phyloP scores from a whole-genome alignment of 768 basidiomycete genomes.

The Tricholoma sp. region DNA sequence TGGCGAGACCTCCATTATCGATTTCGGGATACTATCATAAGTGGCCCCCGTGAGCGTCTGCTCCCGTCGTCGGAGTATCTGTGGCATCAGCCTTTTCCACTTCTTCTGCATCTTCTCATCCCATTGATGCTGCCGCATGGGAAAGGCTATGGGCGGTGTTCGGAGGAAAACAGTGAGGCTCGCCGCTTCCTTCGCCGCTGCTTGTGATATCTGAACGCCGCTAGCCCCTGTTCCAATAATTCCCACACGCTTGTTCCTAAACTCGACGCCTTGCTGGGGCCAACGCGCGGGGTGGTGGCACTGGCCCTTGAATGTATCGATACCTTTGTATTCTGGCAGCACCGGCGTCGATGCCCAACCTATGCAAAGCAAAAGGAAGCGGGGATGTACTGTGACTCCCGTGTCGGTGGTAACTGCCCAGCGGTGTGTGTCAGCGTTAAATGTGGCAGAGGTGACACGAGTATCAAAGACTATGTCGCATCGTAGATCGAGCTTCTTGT shows the following conservation, averaged over 20 bases:
- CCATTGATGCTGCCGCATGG: not conserved
- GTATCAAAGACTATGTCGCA: constrained; percentile 10
- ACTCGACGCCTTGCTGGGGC: constrained; percentile 8
- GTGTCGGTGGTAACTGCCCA: constrained; percentile 10
- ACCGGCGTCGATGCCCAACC: constrained; percentile 11
- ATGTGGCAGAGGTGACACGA: constrained; percentile 8
- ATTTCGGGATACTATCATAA: constrained; percentile 1
- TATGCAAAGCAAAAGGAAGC: constrained; percentile 11
- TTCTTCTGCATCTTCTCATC: constrained; percentile 1
- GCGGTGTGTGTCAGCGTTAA: constrained; percentile 3
- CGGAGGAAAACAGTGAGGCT: constrained; percentile 16
- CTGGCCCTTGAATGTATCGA: constrained; percentile 10
- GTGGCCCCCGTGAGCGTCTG: constrained; percentile 6
- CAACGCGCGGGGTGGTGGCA: constrained; percentile 10
- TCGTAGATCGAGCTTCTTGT: constrained; percentile 10
- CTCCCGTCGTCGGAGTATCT: constrained; percentile 6
- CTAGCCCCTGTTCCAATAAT: constrained; percentile 15
- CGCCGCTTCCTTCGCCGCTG: constrained; percentile 3
- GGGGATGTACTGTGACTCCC: constrained; percentile 2
- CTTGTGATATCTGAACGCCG: constrained; percentile 14
- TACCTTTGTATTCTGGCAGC: constrained; percentile 7
- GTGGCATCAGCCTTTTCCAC: constrained; percentile 5
- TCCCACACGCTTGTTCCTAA: constrained; percentile 12
- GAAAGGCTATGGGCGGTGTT: not conserved
- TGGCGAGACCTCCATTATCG: constrained; percentile 1